These are phyloP conservation scores for Paradendryphiella salina DNA, from an alignment of 2,329 filamentous ascomycete genomes.

Conservation along the genomic window DNA sequence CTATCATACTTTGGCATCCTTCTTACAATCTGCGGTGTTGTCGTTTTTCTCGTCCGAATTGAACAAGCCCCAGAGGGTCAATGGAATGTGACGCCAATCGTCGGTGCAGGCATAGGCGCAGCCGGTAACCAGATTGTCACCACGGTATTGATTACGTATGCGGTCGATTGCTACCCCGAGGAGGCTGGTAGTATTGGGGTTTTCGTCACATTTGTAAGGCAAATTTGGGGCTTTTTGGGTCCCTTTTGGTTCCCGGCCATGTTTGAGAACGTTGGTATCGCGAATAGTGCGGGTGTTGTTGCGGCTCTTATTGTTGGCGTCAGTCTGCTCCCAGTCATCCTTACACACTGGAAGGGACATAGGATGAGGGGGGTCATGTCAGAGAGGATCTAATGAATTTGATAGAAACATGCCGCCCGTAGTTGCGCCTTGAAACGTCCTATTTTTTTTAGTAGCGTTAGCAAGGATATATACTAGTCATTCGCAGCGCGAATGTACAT, in stretches of 20 bases:
- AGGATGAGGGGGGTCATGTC: slow-evolving; percentile 26
- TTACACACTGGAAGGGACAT: slow-evolving; percentile 34
- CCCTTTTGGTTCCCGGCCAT: slow-evolving; percentile 50
- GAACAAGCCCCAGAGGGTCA: slow-evolving; percentile 49
- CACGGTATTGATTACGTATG: slow-evolving; percentile 63
- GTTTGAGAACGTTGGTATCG: slow-evolving; percentile 44
- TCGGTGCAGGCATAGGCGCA: slow-evolving; percentile 56
- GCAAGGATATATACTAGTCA: background rate
- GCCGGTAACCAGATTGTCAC: slow-evolving; percentile 65
- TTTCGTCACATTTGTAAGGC: slow-evolving; percentile 61
- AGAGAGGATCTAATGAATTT: slow-evolving; percentile 17
- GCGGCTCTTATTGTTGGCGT: slow-evolving; percentile 39
- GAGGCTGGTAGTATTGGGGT: slow-evolving; percentile 60
- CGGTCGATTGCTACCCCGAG: slow-evolving; percentile 60
- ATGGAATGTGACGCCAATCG: slow-evolving; percentile 61
- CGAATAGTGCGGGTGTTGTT: slow-evolving; percentile 45
- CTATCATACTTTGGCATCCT: slow-evolving; percentile 58
- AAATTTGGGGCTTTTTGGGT: slow-evolving; percentile 51
- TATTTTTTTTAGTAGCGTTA: background rate
- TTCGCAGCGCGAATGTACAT: background rate
- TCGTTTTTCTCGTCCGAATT: slow-evolving; percentile 59
- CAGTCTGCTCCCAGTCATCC: slow-evolving; percentile 27
- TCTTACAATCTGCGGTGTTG: slow-evolving; percentile 56
- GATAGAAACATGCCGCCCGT: background rate
- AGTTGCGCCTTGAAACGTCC: background rate